Evolutionary conservation across 2,329 filamentous ascomycete genomes (phyloP).

Genomic region (Ceratocystis albifundus): DNA sequence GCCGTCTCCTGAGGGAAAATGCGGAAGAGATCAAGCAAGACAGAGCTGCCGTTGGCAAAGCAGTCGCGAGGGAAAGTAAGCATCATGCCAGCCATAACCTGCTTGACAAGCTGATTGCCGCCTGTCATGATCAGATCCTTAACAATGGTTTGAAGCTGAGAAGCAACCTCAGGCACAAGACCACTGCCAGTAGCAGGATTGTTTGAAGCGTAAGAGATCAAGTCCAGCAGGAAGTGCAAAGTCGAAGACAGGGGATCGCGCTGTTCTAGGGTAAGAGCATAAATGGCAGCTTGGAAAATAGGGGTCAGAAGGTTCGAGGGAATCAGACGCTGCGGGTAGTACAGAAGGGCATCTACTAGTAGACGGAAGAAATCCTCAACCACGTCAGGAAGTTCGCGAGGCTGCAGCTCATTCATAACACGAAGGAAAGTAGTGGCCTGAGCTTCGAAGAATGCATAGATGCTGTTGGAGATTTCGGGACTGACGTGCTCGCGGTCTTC

Average conservation of each 20-base stretch:
- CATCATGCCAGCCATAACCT: slow-evolving; percentile 96
- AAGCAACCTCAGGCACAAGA: slow-evolving; percentile 47
- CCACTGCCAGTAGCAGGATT: slow-evolving; percentile 54
- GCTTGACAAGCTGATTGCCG: slow-evolving; percentile 71
- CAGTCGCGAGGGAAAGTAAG: slow-evolving; percentile 94
- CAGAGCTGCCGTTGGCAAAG: slow-evolving; percentile 85
- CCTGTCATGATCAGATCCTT: slow-evolving; percentile 58
- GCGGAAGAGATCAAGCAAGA: slow-evolving; percentile 82
- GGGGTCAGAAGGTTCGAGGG: slow-evolving; percentile 66
- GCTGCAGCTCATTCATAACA: slow-evolving; percentile 72
- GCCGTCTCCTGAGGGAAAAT: slow-evolving; percentile 69
- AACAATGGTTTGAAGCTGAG: slow-evolving; percentile 60
- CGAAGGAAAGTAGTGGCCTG: slow-evolving; percentile 84
- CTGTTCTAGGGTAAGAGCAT: slow-evolving; percentile 78
- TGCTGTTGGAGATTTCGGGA: slow-evolving; percentile 66
- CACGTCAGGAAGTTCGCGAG: slow-evolving; percentile 63
- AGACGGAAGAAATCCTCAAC: slow-evolving; percentile 97
- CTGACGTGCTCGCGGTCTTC: slow-evolving; percentile 80
- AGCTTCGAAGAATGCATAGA: slow-evolving; percentile 89
- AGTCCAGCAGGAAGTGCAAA: slow-evolving; percentile 82
- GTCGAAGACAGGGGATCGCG: slow-evolving; percentile 83
- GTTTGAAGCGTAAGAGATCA: slow-evolving; percentile 76
- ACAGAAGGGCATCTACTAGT: slow-evolving; percentile 80
- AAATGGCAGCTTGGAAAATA: slow-evolving; percentile 78
- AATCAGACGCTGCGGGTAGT: slow-evolving; percentile 77